phyloP scores from a whole-genome alignment of 257 asterid genomes.

The Thymus mandschuricus region DNA sequence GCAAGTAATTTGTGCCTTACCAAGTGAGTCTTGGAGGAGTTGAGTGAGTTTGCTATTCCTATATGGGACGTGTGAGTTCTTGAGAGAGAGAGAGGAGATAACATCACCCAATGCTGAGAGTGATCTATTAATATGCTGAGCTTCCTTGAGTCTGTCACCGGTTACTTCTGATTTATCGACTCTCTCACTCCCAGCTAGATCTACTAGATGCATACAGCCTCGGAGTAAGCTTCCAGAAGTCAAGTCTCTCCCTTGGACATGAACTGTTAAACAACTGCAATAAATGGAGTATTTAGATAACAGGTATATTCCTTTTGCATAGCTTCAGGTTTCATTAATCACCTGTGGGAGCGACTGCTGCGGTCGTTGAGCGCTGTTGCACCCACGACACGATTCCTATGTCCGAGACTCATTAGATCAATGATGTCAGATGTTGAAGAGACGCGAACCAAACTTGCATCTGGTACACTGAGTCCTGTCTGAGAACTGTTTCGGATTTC shows the following conservation, averaged over 20 bases:
- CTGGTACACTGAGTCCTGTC: slow-evolving; percentile 87
- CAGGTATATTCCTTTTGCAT: not conserved
- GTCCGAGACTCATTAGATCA: slow-evolving; percentile 85
- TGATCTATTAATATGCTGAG: slow-evolving; percentile 54
- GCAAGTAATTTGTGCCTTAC: slow-evolving; percentile 46
- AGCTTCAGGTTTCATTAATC: slow-evolving; percentile 14
- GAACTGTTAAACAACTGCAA: slow-evolving; percentile 90
- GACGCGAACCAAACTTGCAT: slow-evolving; percentile 71
- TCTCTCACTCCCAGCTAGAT: slow-evolving; percentile 59
- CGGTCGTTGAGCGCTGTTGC: slow-evolving; percentile 99
- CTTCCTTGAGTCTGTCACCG: slow-evolving; percentile 55
- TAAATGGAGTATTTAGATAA: slow-evolving; percentile 1
- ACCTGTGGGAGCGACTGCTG: slow-evolving; percentile 99
- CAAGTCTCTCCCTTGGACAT: slow-evolving; percentile 87
- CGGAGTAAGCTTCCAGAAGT: slow-evolving; percentile 72
- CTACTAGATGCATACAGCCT: slow-evolving; percentile 89
- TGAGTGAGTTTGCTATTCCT: slow-evolving; percentile 96
- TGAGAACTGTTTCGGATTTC: slow-evolving; percentile 93
- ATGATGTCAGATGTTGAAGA: slow-evolving; percentile 75
- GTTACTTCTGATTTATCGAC: slow-evolving; percentile 54
- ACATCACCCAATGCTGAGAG: slow-evolving; percentile 58
- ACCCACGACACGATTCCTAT: slow-evolving; percentile 87
- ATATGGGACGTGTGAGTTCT: slow-evolving; percentile 80
- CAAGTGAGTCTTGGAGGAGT: slow-evolving; percentile 93
- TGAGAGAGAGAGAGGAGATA: slow-evolving; percentile 57